These are phyloP conservation scores for Glycine soja DNA, from an alignment of 306 rosid species.

Conservation along the genomic window DNA sequence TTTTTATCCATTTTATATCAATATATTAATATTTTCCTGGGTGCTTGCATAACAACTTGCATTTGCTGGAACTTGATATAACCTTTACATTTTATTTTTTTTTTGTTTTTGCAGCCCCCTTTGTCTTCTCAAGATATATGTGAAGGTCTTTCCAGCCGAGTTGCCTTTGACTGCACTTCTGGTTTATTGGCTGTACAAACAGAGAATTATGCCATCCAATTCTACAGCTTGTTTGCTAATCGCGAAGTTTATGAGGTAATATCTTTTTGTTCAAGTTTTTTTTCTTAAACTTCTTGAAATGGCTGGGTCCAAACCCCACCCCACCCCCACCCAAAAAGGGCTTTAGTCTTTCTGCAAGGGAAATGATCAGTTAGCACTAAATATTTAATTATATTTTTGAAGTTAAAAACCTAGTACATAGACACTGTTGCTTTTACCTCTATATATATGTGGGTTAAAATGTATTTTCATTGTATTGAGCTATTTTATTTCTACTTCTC, in stretches of 20 bases:
- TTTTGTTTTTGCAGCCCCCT: constrained; percentile 65
- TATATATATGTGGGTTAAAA: not conserved
- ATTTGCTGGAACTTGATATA: constrained; percentile 34
- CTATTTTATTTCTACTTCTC: constrained; percentile 18
- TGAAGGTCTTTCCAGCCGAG: constrained; percentile 57
- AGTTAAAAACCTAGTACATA: not conserved
- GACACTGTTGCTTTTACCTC: not conserved
- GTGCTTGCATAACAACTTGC: constrained; percentile 16
- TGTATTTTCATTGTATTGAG: not conserved
- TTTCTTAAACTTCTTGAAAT: constrained; percentile 20
- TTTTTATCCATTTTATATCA: not conserved
- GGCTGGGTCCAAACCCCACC: not conserved
- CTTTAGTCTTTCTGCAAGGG: not conserved
- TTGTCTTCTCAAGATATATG: constrained; percentile 62
- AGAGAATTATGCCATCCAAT: constrained; percentile 81
- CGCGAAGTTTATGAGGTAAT: constrained; percentile 84
- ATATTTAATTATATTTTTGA: not conserved
- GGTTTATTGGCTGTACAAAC: constrained; percentile 83
- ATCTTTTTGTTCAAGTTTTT: constrained; percentile 28
- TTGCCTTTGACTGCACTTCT: constrained; percentile 73
- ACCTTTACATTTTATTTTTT: constrained; percentile 16
- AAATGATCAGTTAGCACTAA: constrained; percentile 5
- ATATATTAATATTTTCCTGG: constrained; percentile 19
- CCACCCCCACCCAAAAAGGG: not conserved
- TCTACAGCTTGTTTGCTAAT: constrained; percentile 86